These are phyloP conservation scores for Arthrobotrys sinensis DNA, from an alignment of 2,329 filamentous ascomycete species.

Conservation along the genomic window DNA sequence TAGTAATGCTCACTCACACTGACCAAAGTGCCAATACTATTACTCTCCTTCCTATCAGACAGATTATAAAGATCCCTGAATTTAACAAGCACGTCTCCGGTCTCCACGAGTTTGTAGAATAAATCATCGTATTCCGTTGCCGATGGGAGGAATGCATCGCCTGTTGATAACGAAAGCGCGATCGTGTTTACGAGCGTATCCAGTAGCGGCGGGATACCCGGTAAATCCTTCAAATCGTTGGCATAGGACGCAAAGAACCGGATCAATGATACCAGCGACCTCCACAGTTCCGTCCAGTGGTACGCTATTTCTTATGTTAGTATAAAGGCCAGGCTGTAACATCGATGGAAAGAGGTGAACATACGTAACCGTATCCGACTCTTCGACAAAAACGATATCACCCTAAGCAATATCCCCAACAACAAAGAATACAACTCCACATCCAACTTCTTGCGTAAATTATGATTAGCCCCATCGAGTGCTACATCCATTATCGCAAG, in stretches of 20 bases:
- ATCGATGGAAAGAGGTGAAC: slow-evolving; percentile 25
- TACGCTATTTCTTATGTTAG: slow-evolving; percentile 71
- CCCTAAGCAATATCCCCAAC: slow-evolving; percentile 84
- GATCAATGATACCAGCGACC: slow-evolving; percentile 86
- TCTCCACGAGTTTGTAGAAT: slow-evolving; percentile 98
- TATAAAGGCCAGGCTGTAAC: slow-evolving; percentile 32
- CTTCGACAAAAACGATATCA: slow-evolving; percentile 86
- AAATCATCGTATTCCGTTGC: slow-evolving; percentile 92
- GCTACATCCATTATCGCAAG: slow-evolving; percentile 86
- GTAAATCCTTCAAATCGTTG: slow-evolving; percentile 79
- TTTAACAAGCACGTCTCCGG: slow-evolving; percentile 83
- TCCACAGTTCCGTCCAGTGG: slow-evolving; percentile 97
- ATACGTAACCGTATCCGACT: slow-evolving; percentile 80
- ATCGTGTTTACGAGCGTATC: slow-evolving; percentile 85
- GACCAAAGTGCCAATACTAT: slow-evolving; percentile 86
- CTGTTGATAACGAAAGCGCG: slow-evolving; percentile 85
- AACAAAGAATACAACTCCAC: slow-evolving; percentile 86
- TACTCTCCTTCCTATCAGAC: slow-evolving; percentile 72
- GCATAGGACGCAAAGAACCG: slow-evolving; percentile 92
- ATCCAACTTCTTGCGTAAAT: slow-evolving; percentile 87
- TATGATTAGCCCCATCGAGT: slow-evolving; percentile 93
- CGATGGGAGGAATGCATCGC: slow-evolving; percentile 91
- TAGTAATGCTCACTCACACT: slow-evolving; percentile 90
- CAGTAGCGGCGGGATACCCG: slow-evolving; percentile 80
- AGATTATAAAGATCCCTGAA: slow-evolving; percentile 84